phyloP scores from a whole-genome alignment of 345 rosid genomes.

The Boechera retrofracta region DNA sequence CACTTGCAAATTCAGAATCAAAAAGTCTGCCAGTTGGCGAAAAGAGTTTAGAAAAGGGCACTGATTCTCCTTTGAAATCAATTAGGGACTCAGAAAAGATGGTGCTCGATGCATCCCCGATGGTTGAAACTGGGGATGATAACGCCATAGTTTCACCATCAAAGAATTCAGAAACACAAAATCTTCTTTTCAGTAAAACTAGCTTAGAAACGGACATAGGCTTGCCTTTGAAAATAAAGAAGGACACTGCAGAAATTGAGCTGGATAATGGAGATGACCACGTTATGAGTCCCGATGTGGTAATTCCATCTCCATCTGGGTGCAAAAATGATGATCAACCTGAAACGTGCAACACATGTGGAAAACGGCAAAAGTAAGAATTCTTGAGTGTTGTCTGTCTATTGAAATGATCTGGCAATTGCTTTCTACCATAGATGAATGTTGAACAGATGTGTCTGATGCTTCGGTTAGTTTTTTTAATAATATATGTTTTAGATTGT shows the following conservation, averaged over 20 bases:
- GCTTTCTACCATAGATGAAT: constrained; percentile 30
- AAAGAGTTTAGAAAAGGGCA: constrained; percentile 26
- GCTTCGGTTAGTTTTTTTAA: too few relatives aligned
- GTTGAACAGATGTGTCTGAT: constrained; percentile 1
- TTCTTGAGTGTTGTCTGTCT: constrained; percentile 10
- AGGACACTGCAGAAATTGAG: constrained; percentile 41
- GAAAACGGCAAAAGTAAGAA: constrained; percentile 63
- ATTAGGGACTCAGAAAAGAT: constrained; percentile 5
- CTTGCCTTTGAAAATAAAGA: constrained; percentile 52
- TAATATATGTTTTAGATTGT: constrained; percentile 19
- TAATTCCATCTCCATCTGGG: constrained; percentile 38
- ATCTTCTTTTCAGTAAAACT: constrained; percentile 41
- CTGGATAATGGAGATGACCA: constrained; percentile 48
- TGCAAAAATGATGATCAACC: constrained; percentile 32
- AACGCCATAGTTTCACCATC: constrained; percentile 17
- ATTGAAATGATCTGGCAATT: constrained; percentile 19
- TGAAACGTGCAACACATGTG: constrained; percentile 48
- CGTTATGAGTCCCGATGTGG: constrained; percentile 37
- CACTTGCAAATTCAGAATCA: constrained; percentile 12
- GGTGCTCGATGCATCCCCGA: constrained; percentile 26
- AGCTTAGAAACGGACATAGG: constrained; percentile 44
- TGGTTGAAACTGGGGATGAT: constrained; percentile 16
- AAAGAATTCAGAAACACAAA: constrained; percentile 39
- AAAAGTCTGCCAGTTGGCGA: constrained; percentile 20
- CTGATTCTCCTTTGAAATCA: constrained; percentile 14